Evolutionary conservation across 1,284 basidiomycete genomes (phyloP).

Genomic region (Tylopilus orsonianus): DNA sequence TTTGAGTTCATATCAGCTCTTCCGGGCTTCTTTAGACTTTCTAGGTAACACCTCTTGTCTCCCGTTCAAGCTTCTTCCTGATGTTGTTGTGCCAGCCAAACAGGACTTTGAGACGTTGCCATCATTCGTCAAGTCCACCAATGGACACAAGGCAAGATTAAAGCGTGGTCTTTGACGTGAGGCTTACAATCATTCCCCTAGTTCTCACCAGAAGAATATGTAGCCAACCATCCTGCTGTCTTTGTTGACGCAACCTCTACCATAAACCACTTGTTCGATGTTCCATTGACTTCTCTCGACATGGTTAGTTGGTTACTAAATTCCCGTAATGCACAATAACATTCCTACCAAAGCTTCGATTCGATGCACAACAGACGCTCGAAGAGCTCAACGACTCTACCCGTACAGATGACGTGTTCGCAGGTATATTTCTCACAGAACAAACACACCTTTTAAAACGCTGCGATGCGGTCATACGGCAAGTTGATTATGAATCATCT

Average conservation of each 20-base stretch:
- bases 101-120: constrained; percentile 67
- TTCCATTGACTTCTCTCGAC: constrained; percentile 71
- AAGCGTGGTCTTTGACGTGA: constrained; percentile 6
- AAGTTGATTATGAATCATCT: constrained; percentile 25
- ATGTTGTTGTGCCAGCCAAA: constrained; percentile 48
- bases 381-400: constrained; percentile 53
- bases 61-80: constrained; percentile 1
- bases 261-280: constrained; percentile 79
- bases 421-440: constrained; percentile 73
- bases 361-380: constrained; percentile 76
- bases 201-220: constrained; percentile 60
- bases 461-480: constrained; percentile 69
- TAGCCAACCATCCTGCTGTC: constrained; percentile 47
- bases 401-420: constrained; percentile 65
- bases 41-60: constrained; percentile 48
- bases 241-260: constrained; percentile 82
- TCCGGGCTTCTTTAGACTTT: constrained; percentile 79
- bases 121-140: constrained; percentile 60
- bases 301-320: constrained; percentile 43
- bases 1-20: constrained; percentile 85
- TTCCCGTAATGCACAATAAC: neutral
- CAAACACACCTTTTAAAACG: constrained; percentile 56
- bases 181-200: constrained; percentile 27
- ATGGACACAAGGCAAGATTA: constrained; percentile 47
- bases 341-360: constrained; percentile 54